Conservation (phyloP, 2,329 filamentous ascomycete species). For the Aspergillus uvarum region DNA sequence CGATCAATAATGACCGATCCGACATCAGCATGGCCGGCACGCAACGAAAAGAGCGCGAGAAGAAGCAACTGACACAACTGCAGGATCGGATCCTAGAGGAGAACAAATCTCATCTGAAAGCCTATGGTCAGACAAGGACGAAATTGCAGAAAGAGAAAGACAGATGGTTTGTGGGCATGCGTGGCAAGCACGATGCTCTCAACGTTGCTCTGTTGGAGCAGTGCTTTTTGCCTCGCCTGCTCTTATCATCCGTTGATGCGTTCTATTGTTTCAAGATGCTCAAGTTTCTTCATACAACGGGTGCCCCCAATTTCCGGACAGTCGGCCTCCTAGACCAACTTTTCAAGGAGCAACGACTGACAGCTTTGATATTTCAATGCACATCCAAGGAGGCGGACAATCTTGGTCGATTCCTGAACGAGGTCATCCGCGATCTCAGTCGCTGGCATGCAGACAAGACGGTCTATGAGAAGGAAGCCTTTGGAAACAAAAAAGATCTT, state of each 20-base stretch:
- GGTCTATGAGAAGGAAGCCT: slow-evolving; percentile 79
- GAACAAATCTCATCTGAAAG: slow-evolving; percentile 66
- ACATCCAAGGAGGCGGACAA: slow-evolving; percentile 90
- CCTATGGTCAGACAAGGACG: slow-evolving; percentile 65
- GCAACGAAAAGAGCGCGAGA: slow-evolving; percentile 67
- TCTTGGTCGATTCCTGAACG: slow-evolving; percentile 84
- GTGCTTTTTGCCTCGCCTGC: slow-evolving; percentile 84
- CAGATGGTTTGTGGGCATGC: slow-evolving; percentile 71
- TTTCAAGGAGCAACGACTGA: slow-evolving; percentile 78
- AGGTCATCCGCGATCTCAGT: slow-evolving; percentile 75
- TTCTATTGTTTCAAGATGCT: slow-evolving; percentile 86
- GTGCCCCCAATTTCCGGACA: slow-evolving; percentile 81
- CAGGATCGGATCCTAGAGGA: slow-evolving; percentile 71
- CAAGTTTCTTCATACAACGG: slow-evolving; percentile 80
- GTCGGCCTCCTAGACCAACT: slow-evolving; percentile 80
- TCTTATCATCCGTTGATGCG: slow-evolving; percentile 81
- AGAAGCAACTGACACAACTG: slow-evolving; percentile 67
- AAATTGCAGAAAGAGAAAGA: slow-evolving; percentile 74
- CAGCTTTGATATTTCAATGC: slow-evolving; percentile 81
- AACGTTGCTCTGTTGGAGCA: slow-evolving; percentile 81
- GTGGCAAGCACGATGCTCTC: slow-evolving; percentile 63
- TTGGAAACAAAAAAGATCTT: slow-evolving; percentile 63
- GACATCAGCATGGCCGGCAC: slow-evolving; percentile 69
- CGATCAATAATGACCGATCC: slow-evolving; percentile 68
- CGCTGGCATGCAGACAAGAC: slow-evolving; percentile 78